These are phyloP conservation scores for Camptophora hylomeconis DNA, from an alignment of 2,329 filamentous ascomycete genomes.

Conservation along the genomic window DNA sequence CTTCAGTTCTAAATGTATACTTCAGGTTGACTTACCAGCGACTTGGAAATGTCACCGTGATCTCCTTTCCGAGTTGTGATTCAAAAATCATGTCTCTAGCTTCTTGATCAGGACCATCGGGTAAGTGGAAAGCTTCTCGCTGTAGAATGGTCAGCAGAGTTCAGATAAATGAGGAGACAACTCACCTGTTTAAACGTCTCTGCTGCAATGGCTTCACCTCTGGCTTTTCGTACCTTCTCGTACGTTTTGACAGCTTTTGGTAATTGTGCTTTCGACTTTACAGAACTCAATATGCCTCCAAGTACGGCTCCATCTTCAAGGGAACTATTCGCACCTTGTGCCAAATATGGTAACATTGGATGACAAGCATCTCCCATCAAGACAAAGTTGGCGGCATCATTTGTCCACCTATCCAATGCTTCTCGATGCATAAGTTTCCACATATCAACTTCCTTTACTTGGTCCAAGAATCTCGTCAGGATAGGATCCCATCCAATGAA, in stretches of 20 bases:
- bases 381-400: slow-evolving; percentile 17
- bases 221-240: slow-evolving; percentile 25
- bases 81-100: slow-evolving; percentile 36
- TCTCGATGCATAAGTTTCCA: slow-evolving; percentile 12
- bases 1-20: slow-evolving; percentile 1
- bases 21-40: slow-evolving; percentile 32
- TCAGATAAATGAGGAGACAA: no score
- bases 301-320: slow-evolving; percentile 22
- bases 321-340: slow-evolving; percentile 22
- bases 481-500: slow-evolving; percentile 23
- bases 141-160: no score
- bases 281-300: slow-evolving; percentile 21
- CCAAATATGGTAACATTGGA: slow-evolving; percentile 30
- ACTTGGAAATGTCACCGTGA: slow-evolving; percentile 45
- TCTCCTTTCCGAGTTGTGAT: slow-evolving; percentile 36
- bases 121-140: slow-evolving; percentile 24
- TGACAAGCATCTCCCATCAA: slow-evolving; percentile 31
- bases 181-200: no score
- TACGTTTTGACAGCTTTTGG: slow-evolving; percentile 25
- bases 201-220: slow-evolving; percentile 26
- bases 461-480: slow-evolving; percentile 17
- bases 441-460: slow-evolving; percentile 16
- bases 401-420: slow-evolving; percentile 10
- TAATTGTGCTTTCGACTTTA: slow-evolving; percentile 9
- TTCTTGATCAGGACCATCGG: slow-evolving; percentile 27